Conservation (phyloP, 73 alveolate species). For the Blepharisma stoltei region DNA sequence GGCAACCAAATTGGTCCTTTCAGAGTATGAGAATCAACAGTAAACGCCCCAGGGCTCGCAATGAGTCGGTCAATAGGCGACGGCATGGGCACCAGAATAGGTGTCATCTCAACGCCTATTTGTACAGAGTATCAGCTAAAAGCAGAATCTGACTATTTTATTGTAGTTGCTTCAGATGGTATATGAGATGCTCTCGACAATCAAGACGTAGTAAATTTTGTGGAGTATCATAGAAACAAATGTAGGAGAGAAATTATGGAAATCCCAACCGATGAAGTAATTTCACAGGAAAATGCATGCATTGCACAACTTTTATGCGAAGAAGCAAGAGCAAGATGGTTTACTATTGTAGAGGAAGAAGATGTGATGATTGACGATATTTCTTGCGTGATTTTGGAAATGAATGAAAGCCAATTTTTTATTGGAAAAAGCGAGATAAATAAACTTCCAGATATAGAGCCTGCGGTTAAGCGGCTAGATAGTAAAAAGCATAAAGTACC, state of each 20-base stretch:
- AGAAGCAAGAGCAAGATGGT: constrained; percentile 31
- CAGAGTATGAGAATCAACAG: constrained; percentile 21
- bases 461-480: too few relatives aligned
- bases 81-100: constrained; percentile 10
- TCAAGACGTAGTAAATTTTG: constrained; percentile 26
- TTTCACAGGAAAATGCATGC: background rate
- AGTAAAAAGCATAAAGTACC: background rate
- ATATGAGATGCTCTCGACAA: constrained; percentile 22
- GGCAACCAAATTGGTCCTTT: constrained; percentile 29
- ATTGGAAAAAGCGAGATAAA: background rate
- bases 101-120: constrained; percentile 27
- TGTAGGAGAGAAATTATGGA: background rate
- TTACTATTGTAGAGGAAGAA: constrained; percentile 27
- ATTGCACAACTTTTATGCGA: constrained; percentile 31
- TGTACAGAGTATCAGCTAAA: constrained; percentile 1
- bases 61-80: constrained; percentile 30
- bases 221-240: constrained; percentile 18
- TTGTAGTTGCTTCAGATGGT: constrained; percentile 30
- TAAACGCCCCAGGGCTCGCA: constrained; percentile 29
- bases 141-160: background rate
- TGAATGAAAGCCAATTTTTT: background rate
- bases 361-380: constrained; percentile 32
- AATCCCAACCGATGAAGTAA: background rate
- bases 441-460: too few relatives aligned
- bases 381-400: constrained; percentile 9